A percentile compares a stretch with the other conserved stretches of the same genome.
phyloP scores from a whole-genome alignment of 345 rosid genomes.

The Aurinia saxatilis region DNA sequence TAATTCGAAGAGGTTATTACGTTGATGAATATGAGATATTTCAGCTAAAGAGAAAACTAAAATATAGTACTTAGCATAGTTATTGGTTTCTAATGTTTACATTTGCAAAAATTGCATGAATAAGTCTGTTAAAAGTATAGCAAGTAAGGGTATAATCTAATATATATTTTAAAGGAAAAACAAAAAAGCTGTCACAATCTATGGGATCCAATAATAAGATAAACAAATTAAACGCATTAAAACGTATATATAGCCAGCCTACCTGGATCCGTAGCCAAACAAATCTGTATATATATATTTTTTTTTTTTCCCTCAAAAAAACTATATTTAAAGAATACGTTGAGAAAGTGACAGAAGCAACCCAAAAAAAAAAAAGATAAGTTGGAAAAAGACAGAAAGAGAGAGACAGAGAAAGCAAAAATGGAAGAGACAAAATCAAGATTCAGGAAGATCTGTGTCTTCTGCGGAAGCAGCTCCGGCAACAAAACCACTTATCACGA shows the following conservation, averaged over 20 bases:
- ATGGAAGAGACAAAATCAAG: conserved; percentile 31
- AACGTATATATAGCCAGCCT: conserved; percentile 11
- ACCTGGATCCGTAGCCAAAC: conserved; percentile 11
- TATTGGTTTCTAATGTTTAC: neutral
- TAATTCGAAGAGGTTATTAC: too few species aligned
- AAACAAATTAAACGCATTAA: conserved; percentile 6
- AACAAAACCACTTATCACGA: conserved; percentile 29
- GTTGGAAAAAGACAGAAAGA: conserved; percentile 18
- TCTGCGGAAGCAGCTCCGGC: conserved; percentile 31
- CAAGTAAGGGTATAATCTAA: neutral
- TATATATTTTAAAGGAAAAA: neutral
- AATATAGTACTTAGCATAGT: neutral
- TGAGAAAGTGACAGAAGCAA: conserved; percentile 25
- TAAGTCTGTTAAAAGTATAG: neutral
- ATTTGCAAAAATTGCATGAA: neutral
- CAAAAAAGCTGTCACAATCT: conserved; percentile 23
- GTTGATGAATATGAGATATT: too few species aligned
- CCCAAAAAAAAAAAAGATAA: neutral
- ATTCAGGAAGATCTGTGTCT: conserved; percentile 33
- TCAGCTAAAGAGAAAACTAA: too few species aligned
- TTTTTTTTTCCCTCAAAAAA: too few species aligned
- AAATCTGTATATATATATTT: too few species aligned
- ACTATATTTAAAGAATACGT: neutral
- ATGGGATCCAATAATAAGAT: conserved; percentile 13
- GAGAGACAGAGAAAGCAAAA: neutral